Evolutionary conservation across 805 yeast genomes (phyloP).

Genomic region (Yarrowia divulgata): DNA sequence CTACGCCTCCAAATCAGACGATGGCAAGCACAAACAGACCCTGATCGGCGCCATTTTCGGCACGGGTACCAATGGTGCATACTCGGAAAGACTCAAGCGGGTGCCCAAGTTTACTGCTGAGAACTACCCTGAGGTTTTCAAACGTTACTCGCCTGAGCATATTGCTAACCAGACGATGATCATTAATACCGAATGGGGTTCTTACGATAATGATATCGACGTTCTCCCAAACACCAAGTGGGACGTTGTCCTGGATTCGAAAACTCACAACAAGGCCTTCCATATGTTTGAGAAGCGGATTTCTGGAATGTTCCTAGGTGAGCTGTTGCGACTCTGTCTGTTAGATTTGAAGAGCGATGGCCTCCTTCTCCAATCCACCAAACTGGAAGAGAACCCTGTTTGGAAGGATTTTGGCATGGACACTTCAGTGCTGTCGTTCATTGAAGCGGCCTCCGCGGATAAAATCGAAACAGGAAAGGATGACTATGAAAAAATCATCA

Average conservation of each 20-base stretch:
- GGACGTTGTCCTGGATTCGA: conserved; percentile 73
- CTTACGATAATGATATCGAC: conserved; percentile 84
- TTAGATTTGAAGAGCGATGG: conserved; percentile 66
- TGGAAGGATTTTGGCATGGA: conserved; percentile 53
- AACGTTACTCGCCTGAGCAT: conserved; percentile 46
- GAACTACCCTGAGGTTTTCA: conserved; percentile 45
- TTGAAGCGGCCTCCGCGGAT: conserved; percentile 76
- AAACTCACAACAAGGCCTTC: conserved; percentile 81
- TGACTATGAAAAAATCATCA: conserved; percentile 82
- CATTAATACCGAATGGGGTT: conserved; percentile 97
- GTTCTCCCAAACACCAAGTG: conserved; percentile 79
- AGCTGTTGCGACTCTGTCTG: conserved; percentile 75
- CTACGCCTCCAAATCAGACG: conserved; percentile 62
- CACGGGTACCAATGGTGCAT: conserved; percentile 98
- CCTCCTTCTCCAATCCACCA: conserved; percentile 59
- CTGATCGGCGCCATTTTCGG: conserved; percentile 92
- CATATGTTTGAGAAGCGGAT: conserved; percentile 94
- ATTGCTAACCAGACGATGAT: conserved; percentile 62
- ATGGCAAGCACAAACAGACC: conserved; percentile 70
- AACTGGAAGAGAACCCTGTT: conserved; percentile 25
- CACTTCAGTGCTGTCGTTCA: conserved; percentile 82
- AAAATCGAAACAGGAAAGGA: conserved; percentile 67
- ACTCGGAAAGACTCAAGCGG: conserved; percentile 75
- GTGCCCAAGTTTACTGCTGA: conserved; percentile 73
- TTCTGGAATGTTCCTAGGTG: conserved; percentile 93